Percentiles rank a stretch among this genome's conserved stretches.
phyloP scores from a whole-genome alignment of 148 eudicot species.

The Heliamphora exappendiculata region DNA sequence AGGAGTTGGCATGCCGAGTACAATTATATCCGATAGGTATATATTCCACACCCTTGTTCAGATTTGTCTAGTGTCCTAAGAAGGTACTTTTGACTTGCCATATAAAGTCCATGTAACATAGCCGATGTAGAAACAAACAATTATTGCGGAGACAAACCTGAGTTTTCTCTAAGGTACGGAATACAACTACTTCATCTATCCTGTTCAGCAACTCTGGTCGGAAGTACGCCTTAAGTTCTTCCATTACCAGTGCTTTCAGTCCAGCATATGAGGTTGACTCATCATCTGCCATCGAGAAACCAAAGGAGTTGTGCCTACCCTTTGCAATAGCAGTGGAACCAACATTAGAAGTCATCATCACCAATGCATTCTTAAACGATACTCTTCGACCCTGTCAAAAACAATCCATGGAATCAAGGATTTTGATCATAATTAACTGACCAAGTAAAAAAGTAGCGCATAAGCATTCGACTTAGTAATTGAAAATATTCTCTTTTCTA shows the following conservation, averaged over 20 bases:
- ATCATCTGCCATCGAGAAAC: constrained; percentile 31
- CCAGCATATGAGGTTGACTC: constrained; percentile 42
- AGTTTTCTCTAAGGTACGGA: constrained; percentile 46
- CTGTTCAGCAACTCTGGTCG: constrained; percentile 60
- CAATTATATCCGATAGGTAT: no score
- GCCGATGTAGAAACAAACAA: background rate
- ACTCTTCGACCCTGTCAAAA: constrained; percentile 46
- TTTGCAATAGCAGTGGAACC: constrained; percentile 47
- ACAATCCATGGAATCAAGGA: constrained; percentile 9
- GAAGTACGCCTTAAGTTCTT: constrained; percentile 47
- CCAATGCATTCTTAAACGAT: constrained; percentile 50
- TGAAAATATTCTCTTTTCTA: background rate
- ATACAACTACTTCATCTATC: constrained; percentile 54
- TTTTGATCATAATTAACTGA: background rate
- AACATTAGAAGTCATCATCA: constrained; percentile 57
- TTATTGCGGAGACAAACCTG: constrained; percentile 30
- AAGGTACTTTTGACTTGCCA: no score
- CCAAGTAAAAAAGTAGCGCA: background rate
- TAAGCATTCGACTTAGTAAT: background rate
- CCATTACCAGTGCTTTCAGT: constrained; percentile 42
- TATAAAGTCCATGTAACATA: no score
- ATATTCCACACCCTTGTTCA: no score
- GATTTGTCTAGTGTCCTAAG: no score
- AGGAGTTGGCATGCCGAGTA: no score
- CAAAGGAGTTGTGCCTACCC: constrained; percentile 38